Conservation (phyloP, 106 monocot genomes). For the Iris macrosiphon region DNA sequence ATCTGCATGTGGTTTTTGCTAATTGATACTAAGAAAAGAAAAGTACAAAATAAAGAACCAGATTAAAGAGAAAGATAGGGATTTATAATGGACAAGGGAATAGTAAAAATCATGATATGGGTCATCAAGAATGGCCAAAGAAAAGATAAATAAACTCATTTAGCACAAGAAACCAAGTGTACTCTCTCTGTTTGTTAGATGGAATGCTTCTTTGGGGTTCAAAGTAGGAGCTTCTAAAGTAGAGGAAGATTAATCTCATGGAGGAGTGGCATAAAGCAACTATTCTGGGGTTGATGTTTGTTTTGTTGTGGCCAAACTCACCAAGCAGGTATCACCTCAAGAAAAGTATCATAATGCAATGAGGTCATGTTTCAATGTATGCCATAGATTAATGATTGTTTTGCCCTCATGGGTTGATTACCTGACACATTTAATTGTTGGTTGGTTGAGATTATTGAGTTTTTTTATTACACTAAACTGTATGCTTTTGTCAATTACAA, state of each 20-base stretch:
- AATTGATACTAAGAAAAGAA: background rate
- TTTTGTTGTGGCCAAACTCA: no score
- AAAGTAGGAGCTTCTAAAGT: slow-evolving; percentile 36
- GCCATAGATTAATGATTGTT: no score
- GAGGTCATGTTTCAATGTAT: no score
- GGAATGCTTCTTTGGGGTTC: slow-evolving; percentile 31
- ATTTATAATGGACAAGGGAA: background rate
- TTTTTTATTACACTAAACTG: no score
- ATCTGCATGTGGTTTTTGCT: background rate
- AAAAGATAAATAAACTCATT: slow-evolving; percentile 60
- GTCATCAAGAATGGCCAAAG: slow-evolving; percentile 22
- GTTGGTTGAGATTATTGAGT: no score
- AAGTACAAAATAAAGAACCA: slow-evolving; percentile 4
- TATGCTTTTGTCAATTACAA: no score
- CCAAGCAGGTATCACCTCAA: no score
- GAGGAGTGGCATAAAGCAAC: slow-evolving; percentile 28
- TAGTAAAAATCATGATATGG: slow-evolving; percentile 3
- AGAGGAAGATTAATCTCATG: slow-evolving; percentile 11
- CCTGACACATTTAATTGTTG: no score
- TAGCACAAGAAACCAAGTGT: slow-evolving; percentile 49
- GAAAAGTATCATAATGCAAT: no score
- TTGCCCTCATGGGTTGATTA: no score
- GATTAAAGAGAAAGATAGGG: slow-evolving; percentile 9
- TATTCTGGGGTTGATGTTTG: no score
- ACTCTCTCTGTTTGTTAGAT: slow-evolving; percentile 20